Percentiles rank a stretch among this genome's conserved stretches.
Conservation (phyloP, 2,329 filamentous ascomycete genomes). For the Fulvia fulva region DNA sequence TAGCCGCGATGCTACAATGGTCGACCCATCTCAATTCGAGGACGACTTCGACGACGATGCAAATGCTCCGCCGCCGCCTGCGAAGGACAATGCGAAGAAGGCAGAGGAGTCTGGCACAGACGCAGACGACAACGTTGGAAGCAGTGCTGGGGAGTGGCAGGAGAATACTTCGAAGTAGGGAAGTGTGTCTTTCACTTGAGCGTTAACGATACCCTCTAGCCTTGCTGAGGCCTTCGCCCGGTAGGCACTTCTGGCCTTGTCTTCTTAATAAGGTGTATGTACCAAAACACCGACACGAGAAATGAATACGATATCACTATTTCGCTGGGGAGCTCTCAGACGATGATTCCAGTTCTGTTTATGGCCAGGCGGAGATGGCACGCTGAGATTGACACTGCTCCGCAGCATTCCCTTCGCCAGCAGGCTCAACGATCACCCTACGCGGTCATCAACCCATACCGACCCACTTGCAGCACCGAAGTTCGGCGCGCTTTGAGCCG, state of each 20-base stretch:
- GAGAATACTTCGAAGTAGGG: conserved; percentile 12
- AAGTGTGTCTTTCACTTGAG: conserved; percentile 6
- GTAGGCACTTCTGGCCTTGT: background rate
- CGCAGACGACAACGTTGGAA: conserved; percentile 19
- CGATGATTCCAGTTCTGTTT: too few species aligned
- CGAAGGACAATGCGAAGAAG: conserved; percentile 22
- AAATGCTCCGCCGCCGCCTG: conserved; percentile 34
- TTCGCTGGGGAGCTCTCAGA: background rate
- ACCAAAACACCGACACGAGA: background rate
- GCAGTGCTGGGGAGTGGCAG: conserved; percentile 30
- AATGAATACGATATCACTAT: background rate
- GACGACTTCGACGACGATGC: conserved; percentile 39
- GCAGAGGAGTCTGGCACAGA: background rate
- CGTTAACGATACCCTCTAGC: conserved; percentile 13
- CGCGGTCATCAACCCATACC: background rate
- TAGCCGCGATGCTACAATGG: conserved; percentile 33
- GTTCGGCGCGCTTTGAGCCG: conserved; percentile 14
- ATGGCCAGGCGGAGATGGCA: too few species aligned
- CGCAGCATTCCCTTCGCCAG: too few species aligned
- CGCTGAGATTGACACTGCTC: too few species aligned
- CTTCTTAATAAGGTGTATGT: background rate
- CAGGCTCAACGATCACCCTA: background rate
- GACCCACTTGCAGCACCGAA: conserved; percentile 5
- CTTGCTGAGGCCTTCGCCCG: background rate
- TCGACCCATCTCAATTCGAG: conserved; percentile 47